These are phyloP conservation scores for Daedalea quercina DNA, from an alignment of 768 basidiomycete species.

Conservation along the genomic window DNA sequence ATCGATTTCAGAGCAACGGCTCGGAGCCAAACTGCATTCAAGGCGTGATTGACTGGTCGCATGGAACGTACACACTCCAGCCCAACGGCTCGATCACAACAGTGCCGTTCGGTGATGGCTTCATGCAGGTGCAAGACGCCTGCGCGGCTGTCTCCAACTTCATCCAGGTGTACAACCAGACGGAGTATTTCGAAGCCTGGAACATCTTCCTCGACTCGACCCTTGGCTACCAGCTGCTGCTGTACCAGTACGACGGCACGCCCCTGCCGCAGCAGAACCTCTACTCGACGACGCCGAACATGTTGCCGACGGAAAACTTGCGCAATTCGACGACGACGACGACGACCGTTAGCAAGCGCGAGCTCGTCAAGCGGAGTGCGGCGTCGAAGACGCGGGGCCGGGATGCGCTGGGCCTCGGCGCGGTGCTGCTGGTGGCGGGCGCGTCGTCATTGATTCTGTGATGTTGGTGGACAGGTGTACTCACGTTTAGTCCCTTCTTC, in stretches of 20 bases:
- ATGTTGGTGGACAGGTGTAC: not conserved
- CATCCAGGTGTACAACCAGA: slow-evolving; percentile 76
- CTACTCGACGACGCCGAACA: slow-evolving; percentile 67
- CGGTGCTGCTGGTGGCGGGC: slow-evolving; percentile 7
- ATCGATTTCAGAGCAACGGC: slow-evolving; percentile 84
- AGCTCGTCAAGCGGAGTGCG: slow-evolving; percentile 3
- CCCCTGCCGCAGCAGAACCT: slow-evolving; percentile 69
- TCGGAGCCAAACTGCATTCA: slow-evolving; percentile 84
- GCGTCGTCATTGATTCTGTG: slow-evolving; percentile 8
- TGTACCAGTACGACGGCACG: slow-evolving; percentile 74
- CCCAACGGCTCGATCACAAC: slow-evolving; percentile 77
- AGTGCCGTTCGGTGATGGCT: slow-evolving; percentile 77
- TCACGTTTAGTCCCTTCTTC: not conserved
- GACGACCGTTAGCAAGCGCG: slow-evolving; percentile 5
- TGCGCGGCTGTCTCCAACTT: slow-evolving; percentile 87
- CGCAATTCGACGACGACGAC: slow-evolving; percentile 45
- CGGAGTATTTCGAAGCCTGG: slow-evolving; percentile 62
- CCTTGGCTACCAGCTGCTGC: slow-evolving; percentile 60
- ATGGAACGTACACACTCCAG: slow-evolving; percentile 67
- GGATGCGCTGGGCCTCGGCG: slow-evolving; percentile 3
- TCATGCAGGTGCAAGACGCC: slow-evolving; percentile 91
- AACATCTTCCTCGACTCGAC: slow-evolving; percentile 62
- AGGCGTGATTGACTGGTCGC: slow-evolving; percentile 84
- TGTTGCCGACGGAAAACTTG: slow-evolving; percentile 72
- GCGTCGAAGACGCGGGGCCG: slow-evolving; percentile 8